Percentiles rank a stretch among this genome's conserved stretches.
Evolutionary conservation across 495 filamentous ascomycete genomes (phyloP).

Genomic region (Geoglossum glabrum): DNA sequence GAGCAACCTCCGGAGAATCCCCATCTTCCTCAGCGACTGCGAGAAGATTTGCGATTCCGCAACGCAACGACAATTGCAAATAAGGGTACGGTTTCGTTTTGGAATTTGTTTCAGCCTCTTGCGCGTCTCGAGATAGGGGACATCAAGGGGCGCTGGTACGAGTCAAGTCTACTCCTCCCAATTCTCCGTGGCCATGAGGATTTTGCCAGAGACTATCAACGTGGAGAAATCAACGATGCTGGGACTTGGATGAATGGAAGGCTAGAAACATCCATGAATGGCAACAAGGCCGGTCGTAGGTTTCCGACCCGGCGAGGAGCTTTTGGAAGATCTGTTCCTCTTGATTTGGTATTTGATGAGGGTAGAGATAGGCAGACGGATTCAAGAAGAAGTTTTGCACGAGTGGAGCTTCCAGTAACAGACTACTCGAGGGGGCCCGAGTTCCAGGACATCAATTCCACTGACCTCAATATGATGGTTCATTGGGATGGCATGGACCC

Average conservation of each 20-base stretch:
- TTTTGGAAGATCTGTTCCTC: constrained; percentile 25
- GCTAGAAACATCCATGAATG: constrained; percentile 17
- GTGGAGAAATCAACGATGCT: constrained; percentile 22
- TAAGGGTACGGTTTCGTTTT: constrained; percentile 20
- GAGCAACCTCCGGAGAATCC: constrained; percentile 13
- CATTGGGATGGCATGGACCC: neutral
- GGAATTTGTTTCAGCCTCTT: constrained; percentile 21
- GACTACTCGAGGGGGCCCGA: neutral
- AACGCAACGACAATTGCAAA: constrained; percentile 23
- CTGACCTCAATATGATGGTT: neutral
- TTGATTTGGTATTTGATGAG: constrained; percentile 15
- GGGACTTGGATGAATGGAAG: constrained; percentile 30
- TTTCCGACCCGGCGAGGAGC: constrained; percentile 21
- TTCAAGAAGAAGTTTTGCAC: constrained; percentile 1
- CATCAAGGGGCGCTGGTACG: constrained; percentile 45
- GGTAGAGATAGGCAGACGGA: constrained; percentile 15
- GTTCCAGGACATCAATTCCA: neutral
- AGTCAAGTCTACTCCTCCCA: constrained; percentile 30
- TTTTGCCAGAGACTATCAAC: constrained; percentile 19
- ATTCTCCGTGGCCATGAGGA: constrained; percentile 21
- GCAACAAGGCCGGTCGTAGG: constrained; percentile 11
- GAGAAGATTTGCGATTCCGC: constrained; percentile 24
- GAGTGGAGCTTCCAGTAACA: neutral
- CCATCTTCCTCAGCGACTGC: constrained; percentile 25
- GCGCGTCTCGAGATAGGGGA: constrained; percentile 24